Evolutionary conservation across 2,329 filamentous ascomycete genomes (phyloP), one percentile per base, ranked within the genome.

Genomic region (Reticulascus tulasneorum): DNA sequence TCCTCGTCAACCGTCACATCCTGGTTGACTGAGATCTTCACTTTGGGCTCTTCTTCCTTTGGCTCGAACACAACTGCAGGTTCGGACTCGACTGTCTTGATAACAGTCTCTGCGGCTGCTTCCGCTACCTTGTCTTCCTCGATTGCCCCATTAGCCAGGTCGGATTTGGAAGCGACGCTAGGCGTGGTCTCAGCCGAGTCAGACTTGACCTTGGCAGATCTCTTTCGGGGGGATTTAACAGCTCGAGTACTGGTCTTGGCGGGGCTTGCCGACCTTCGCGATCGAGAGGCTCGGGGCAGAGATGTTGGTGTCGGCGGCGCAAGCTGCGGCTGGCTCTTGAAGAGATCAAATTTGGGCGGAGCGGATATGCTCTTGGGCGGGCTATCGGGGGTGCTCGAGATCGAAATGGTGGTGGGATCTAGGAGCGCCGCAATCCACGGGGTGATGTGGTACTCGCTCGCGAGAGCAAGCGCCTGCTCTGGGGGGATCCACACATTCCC

Each of bases 401-500:
- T 56, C 27, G 67, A 57, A 42, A 97, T 94, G 19, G 89, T 83
- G 45, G 83, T 70, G n/a, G 88, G 81, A 57, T 97, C 91, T 32
- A 98, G 75, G 13, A 98, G 75, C n/a, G 93, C 93, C 38, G 79
- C 79, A 49, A 98, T 87, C 93, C 93, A 98, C 28, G 84, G 73
- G 31, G 75, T 64, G 60, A 97, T 89, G 38, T 78, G 74, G 60
- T 97, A 98, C 62, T 97, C 90, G 29, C 86, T 80, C 33, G 91
- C 86, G 10, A 98, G 75, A 39, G 77, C 67, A 28, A 98, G 75
- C 23, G 93, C 93, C 78, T 79, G 65, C 47, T 83, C 73, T 6
- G 91, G 89, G 29, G 88, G 80, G 33, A 97, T 90, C 93, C 93
- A 98, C 34, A 98, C 80, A 60, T 96, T 98, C 29, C 93, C 93